Conservation (phyloP, 805 yeast genomes). For the Cyberlindnera lachancei region DNA sequence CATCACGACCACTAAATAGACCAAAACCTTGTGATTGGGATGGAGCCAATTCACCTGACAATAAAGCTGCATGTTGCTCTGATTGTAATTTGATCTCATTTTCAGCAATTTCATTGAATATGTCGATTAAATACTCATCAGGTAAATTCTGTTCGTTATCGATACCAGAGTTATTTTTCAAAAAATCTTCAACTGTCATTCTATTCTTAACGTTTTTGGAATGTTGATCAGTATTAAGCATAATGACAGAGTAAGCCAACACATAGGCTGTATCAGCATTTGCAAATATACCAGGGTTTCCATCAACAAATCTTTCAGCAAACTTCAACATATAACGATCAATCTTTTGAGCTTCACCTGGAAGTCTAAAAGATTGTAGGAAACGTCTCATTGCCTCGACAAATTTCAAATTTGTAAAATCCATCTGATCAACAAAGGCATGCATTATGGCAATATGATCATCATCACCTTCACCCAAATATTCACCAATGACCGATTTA, state of each 20-base stretch:
- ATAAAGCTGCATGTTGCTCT: constrained; percentile 87
- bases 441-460: constrained; percentile 81
- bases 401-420: constrained; percentile 60
- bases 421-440: constrained; percentile 83
- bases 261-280: constrained; percentile 94
- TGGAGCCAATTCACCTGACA: constrained; percentile 50
- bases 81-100: constrained; percentile 88
- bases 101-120: constrained; percentile 69
- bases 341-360: constrained; percentile 97
- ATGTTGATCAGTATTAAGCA: constrained; percentile 93
- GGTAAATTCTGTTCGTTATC: constrained; percentile 87
- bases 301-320: constrained; percentile 85
- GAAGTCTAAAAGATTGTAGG: constrained; percentile 83
- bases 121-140: constrained; percentile 55
- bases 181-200: constrained; percentile 84
- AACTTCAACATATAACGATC: constrained; percentile 95
- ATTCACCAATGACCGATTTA: constrained; percentile 83
- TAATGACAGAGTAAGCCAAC: constrained; percentile 81
- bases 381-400: constrained; percentile 82
- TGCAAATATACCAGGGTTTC: constrained; percentile 81
- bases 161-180: constrained; percentile 83
- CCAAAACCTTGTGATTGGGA: constrained; percentile 34
- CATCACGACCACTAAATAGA: constrained; percentile 65
- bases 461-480: constrained; percentile 81
- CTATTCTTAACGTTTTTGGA: constrained; percentile 77